Base-by-base conservation (phyloP, 2,329 filamentous ascomycete species). In the Arthroderma sp. region DNA sequence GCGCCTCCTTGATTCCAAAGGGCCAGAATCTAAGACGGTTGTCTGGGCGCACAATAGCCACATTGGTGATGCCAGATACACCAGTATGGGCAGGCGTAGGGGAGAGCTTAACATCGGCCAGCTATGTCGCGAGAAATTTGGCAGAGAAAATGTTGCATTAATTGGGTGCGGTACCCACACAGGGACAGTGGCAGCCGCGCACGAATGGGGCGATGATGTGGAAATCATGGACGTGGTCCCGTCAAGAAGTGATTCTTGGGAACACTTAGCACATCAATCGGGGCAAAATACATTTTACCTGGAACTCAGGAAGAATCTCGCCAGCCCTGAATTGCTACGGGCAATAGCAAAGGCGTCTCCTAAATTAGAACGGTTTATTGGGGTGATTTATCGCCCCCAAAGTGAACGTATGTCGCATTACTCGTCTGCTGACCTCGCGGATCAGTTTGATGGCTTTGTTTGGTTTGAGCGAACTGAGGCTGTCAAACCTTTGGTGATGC, bases 21-120 rank as follows among this genome's bases (percentile, higher is more conserved):
- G 68, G 1, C 55, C 65, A 1, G 65, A 68, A 1, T 66, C 67
- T 9, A 79, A 78, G 59, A 76, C 75, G 0, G 71, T 80, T 3
- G 74, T 80, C 9, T 81, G 77, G 77, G 77, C 78, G 25, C 77
- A 79, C 61, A 79, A 79, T 59, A 77, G 73, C 54, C 78, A 80
- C 54, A 65, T 78, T 9, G 78, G 77, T n/a, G 78, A 80, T 61
- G 77, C 77, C n/a, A 70, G 77, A 15, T 74, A 71, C 35, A 79
- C 76, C 4, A 74, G 72, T 56, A 79, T 79, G 77, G 74, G 76
- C 8, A 67, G 63, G 35, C 63, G 67, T 2, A 66, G 70, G 17
- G 71, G 71, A 6, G 75, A 79, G 63, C 63, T 79, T 52, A 80
- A 79, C 60, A 68, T 80, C n/a, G 78, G 78, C 0, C 78, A 80